Evolutionary conservation across 352 stramenopile species (phyloP).

Genomic region (Phytopythium aichiense): DNA sequence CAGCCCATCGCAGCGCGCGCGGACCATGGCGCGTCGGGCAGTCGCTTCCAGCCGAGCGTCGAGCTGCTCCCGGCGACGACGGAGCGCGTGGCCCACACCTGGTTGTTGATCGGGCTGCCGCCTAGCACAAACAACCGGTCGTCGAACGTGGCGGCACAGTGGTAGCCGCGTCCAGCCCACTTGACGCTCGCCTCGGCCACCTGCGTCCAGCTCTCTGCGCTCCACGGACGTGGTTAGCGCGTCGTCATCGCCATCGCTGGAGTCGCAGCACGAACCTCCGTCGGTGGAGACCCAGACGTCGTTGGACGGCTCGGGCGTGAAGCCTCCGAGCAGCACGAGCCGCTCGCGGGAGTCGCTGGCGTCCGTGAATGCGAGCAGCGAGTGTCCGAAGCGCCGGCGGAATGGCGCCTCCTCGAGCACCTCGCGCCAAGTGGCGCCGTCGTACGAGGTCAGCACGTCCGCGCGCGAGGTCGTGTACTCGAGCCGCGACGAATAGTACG

Average conservation of each 20-base stretch:
- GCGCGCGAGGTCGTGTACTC: constrained; percentile 63
- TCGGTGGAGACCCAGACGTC: constrained; percentile 72
- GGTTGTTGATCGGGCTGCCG: constrained; percentile 74
- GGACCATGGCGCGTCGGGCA: constrained; percentile 43
- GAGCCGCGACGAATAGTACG: constrained; percentile 73
- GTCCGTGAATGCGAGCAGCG: constrained; percentile 59
- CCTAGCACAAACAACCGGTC: constrained; percentile 64
- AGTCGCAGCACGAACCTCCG: constrained; percentile 34
- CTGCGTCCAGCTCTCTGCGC: constrained; percentile 44
- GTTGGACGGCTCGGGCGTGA: constrained; percentile 67
- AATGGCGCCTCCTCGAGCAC: constrained; percentile 74
- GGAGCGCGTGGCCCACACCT: constrained; percentile 70
- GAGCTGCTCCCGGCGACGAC: constrained; percentile 23
- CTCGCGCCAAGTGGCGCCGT: constrained; percentile 57
- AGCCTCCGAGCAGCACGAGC: constrained; percentile 61
- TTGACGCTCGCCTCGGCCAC: constrained; percentile 21
- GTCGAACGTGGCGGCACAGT: constrained; percentile 66
- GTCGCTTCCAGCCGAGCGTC: constrained; percentile 40
- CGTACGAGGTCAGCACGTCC: constrained; percentile 55
- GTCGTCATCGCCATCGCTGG: neutral
- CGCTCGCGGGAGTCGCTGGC: constrained; percentile 40
- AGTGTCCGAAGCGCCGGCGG: constrained; percentile 66
- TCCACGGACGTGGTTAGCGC: neutral
- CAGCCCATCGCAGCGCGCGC: constrained; percentile 58
- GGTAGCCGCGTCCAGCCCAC: constrained; percentile 64